A percentile compares a stretch with the other conserved stretches of the same genome.
Evolutionary conservation across 768 basidiomycete species (phyloP).

Genomic region (Leccinum olivaceopallidum): DNA sequence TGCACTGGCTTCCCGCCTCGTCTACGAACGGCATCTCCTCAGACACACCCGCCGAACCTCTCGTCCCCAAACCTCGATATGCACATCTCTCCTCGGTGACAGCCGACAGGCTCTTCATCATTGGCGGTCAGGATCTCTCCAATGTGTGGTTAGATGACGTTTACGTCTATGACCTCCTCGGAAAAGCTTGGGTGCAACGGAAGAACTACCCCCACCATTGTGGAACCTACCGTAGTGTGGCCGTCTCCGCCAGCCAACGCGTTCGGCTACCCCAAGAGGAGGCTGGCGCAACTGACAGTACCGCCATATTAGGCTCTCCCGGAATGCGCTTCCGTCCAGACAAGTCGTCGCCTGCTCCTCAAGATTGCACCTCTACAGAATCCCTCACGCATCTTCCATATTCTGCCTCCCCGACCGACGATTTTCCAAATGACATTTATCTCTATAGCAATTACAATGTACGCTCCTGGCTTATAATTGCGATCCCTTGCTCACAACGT

Average conservation of each 20-base stretch:
- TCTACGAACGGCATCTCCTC: conserved; percentile 31
- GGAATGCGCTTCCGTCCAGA: conserved; percentile 60
- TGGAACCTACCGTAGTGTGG: conserved; percentile 94
- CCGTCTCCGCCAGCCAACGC: conserved; percentile 67
- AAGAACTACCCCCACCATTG: conserved; percentile 90
- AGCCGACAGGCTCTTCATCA: conserved; percentile 81
- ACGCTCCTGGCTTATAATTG: conserved; percentile 29
- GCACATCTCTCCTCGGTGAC: conserved; percentile 92
- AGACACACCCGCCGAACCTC: conserved; percentile 43
- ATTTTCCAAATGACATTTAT: conserved; percentile 83
- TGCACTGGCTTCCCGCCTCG: conserved; percentile 65
- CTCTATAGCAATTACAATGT: conserved; percentile 98
- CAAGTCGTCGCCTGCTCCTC: conserved; percentile 39
- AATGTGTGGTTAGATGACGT: conserved; percentile 95
- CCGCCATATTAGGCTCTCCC: conserved; percentile 50
- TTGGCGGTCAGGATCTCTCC: conserved; percentile 92
- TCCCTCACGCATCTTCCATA: conserved; percentile 73
- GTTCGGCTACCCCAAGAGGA: conserved; percentile 74
- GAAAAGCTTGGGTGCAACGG: conserved; percentile 74
- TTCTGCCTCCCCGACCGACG: conserved; percentile 67
- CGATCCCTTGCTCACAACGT: conserved; percentile 10
- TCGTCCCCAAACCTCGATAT: conserved; percentile 83
- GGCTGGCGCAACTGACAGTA: conserved; percentile 38
- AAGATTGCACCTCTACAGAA: conserved; percentile 58
- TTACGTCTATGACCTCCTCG: conserved; percentile 80